Conservation (phyloP, 2,329 filamentous ascomycete species). For the Hyphodiscus sp. region DNA sequence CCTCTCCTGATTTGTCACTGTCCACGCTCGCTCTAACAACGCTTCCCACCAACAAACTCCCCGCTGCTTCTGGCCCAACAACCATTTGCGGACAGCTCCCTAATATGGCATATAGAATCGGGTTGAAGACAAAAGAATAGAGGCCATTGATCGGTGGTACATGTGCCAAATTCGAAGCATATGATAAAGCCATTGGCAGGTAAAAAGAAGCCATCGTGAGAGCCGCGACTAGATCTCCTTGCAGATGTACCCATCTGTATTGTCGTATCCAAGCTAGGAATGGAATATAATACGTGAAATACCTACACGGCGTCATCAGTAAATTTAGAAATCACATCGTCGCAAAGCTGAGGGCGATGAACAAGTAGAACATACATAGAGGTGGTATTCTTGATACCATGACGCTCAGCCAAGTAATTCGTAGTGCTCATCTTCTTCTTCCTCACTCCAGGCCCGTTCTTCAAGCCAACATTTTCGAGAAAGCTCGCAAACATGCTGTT, state of each 20-base stretch:
- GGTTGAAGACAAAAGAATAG: conserved; percentile 90
- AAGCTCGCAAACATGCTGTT: conserved; percentile 20
- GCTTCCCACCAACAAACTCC: conserved; percentile 81
- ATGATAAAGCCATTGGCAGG: conserved; percentile 91
- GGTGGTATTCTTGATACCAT: conserved; percentile 67
- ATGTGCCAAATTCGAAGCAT: conserved; percentile 87
- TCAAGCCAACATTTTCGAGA: conserved; percentile 20
- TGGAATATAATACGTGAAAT: conserved; percentile 88
- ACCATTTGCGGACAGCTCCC: conserved; percentile 92
- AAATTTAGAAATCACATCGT: conserved; percentile 11
- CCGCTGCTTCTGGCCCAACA: conserved; percentile 89
- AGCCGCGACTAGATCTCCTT: conserved; percentile 81
- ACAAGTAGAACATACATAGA: conserved; percentile 55
- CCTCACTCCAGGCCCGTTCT: conserved; percentile 22
- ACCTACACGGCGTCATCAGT: conserved; percentile 44
- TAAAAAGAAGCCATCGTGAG: conserved; percentile 98
- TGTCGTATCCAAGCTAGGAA: conserved; percentile 85
- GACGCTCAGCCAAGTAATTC: conserved; percentile 60
- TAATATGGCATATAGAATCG: conserved; percentile 82
- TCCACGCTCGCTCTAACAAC: conserved; percentile 76
- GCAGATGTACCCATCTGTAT: conserved; percentile 75
- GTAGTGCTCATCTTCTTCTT: conserved; percentile 70
- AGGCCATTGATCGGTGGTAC: conserved; percentile 89
- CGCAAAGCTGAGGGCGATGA: neutral
- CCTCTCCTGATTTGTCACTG: conserved; percentile 54